These are phyloP conservation scores for Wickerhamiella siamensis DNA, from an alignment of 805 yeast species.

Conservation along the genomic window DNA sequence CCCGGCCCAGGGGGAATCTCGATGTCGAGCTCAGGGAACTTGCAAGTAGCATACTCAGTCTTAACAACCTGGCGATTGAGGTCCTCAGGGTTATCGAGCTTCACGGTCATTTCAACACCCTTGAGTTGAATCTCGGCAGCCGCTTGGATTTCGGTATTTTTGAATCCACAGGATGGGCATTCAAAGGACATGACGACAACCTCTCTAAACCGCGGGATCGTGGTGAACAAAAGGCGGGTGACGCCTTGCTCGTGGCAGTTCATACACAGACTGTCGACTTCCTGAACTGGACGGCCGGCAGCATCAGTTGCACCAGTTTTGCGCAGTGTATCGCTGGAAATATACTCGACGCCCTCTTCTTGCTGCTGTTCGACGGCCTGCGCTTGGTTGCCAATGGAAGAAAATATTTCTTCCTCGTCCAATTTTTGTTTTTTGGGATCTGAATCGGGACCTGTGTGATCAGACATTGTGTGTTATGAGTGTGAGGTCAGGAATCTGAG, in stretches of 20 bases:
- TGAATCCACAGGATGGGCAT: conserved; percentile 88
- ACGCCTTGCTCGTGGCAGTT: conserved; percentile 78
- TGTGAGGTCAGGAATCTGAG: not conserved
- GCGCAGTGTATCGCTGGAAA: conserved; percentile 35
- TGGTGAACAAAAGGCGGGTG: conserved; percentile 71
- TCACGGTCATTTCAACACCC: conserved; percentile 61
- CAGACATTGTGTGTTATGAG: not conserved
- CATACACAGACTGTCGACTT: conserved; percentile 90
- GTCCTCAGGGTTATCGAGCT: conserved; percentile 55
- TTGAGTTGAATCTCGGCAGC: conserved; percentile 84
- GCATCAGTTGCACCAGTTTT: conserved; percentile 69
- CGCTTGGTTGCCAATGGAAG: conserved; percentile 19
- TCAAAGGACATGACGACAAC: conserved; percentile 87
- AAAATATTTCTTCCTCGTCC: conserved; percentile 12
- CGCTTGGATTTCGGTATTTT: conserved; percentile 89
- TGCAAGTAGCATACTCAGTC: conserved; percentile 70
- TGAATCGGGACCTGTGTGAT: not conserved
- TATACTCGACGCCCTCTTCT: conserved; percentile 37
- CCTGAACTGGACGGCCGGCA: conserved; percentile 89
- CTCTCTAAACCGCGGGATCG: conserved; percentile 84
- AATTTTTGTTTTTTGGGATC: conserved; percentile 5
- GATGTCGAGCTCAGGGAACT: conserved; percentile 69
- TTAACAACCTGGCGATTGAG: conserved; percentile 85
- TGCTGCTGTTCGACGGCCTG: conserved; percentile 44
- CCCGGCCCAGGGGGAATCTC: conserved; percentile 95